Evolutionary conservation across 306 rosid genomes (phyloP), one percentile per base, ranked within the genome.

Genomic region (Cicer arietinum): DNA sequence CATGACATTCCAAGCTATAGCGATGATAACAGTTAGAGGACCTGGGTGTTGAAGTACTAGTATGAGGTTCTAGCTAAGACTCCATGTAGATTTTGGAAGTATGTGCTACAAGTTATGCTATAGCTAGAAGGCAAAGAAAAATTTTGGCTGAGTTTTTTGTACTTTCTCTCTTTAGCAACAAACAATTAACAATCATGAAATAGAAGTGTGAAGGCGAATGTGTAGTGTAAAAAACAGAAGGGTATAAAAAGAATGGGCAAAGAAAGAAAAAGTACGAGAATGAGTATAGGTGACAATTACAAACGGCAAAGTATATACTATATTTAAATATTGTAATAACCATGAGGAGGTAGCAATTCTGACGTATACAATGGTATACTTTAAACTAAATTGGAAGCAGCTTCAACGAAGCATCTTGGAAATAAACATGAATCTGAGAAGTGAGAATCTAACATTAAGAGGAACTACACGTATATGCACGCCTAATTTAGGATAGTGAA

Each of bases 1-100:
- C 46, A 76, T 25, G 30, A 20, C 35, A 64, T 1, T 6, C 85
- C 81, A 81, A 8, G 71, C 79, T 7, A 81, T 22, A 25, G 58
- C 4, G 6, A 81, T 35, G 61, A 62, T 35, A 7, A 47, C 7
- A 17, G 25, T 39, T 2, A n/a, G 62, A 39, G 14, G 72, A 17
- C 8, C n/a, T 18, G 1, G 50, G 50, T 14, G 47, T 14, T 1
- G 74, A 7, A 8, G 18, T 22, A 54, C 11, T 3, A 57, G 50
- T 76, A 22, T 35, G 37, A 58, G 2, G 56, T 12, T 6, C 37
- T 30, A 57, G 52, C 37, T 51, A 37, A 5, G 61, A 35, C 3
- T 71, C 53, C 77, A 72, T 57, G 25, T 56, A 12, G 67, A 54
- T 41, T 71, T 71, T 11, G 62, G 45, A 59, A 58, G 37, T 46